A percentile compares a stretch with the other conserved stretches of the same genome.
These are phyloP conservation scores for Salix brachista DNA, from an alignment of 345 rosid species.

Conservation along the genomic window DNA sequence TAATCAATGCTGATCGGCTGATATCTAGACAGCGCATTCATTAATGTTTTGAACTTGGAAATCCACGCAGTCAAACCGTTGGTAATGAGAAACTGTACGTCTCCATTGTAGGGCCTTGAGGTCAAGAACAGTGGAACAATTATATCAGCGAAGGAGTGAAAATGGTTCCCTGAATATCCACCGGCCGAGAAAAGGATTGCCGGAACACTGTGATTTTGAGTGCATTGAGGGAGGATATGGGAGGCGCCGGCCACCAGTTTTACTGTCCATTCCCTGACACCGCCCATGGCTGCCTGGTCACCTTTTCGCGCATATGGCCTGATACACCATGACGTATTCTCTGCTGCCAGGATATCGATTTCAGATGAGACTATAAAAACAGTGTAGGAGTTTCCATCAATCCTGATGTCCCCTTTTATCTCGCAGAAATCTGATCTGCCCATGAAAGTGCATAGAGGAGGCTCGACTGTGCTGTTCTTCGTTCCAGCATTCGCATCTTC, in stretches of 20 bases:
- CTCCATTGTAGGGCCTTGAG: slow-evolving; percentile 49
- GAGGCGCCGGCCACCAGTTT: slow-evolving; percentile 23
- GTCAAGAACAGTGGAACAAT: slow-evolving; percentile 64
- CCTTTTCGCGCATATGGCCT: slow-evolving; percentile 72
- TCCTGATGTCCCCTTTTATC: slow-evolving; percentile 48
- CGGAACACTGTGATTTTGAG: slow-evolving; percentile 42
- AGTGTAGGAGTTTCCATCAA: slow-evolving; percentile 47
- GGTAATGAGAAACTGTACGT: slow-evolving; percentile 63
- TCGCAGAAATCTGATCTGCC: slow-evolving; percentile 66
- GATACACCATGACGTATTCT: slow-evolving; percentile 42
- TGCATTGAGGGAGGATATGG: slow-evolving; percentile 35
- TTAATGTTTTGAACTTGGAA: slow-evolving; percentile 38
- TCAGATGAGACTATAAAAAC: slow-evolving; percentile 30
- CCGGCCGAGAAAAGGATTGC: slow-evolving; percentile 70
- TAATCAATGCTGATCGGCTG: slow-evolving; percentile 51
- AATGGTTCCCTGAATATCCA: slow-evolving; percentile 75
- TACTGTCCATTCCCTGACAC: slow-evolving; percentile 59
- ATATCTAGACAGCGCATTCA: slow-evolving; percentile 49
- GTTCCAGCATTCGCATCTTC: slow-evolving; percentile 13
- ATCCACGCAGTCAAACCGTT: slow-evolving; percentile 42
- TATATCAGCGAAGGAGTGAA: slow-evolving; percentile 72
- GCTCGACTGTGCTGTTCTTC: slow-evolving; percentile 22
- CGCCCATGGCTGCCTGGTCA: slow-evolving; percentile 44
- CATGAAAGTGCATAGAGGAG: slow-evolving; percentile 34
- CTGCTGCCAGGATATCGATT: slow-evolving; percentile 4